Evolutionary conservation across 495 filamentous ascomycete genomes (phyloP).

Genomic region (Articulospora tetracladia): DNA sequence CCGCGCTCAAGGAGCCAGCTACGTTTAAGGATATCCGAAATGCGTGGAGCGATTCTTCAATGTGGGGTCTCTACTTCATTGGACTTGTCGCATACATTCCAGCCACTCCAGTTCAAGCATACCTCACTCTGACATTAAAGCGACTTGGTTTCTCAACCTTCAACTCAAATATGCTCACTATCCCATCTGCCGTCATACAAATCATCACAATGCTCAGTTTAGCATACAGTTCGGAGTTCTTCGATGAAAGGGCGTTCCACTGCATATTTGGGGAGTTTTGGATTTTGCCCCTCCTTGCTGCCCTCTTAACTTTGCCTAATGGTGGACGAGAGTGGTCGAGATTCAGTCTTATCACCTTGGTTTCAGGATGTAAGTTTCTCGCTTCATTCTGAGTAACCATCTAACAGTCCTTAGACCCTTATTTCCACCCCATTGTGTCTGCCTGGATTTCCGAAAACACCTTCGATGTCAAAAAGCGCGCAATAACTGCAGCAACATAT

Average conservation of each 20-base stretch:
- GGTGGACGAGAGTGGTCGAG: slow-evolving; percentile 36
- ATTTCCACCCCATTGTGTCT: slow-evolving; percentile 41
- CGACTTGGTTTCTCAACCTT: slow-evolving; percentile 63
- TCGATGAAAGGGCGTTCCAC: slow-evolving; percentile 52
- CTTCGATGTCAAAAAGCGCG: slow-evolving; percentile 36
- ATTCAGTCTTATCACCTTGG: slow-evolving; percentile 37
- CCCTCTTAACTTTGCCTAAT: slow-evolving; percentile 40
- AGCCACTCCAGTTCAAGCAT: slow-evolving; percentile 43
- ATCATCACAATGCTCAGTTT: slow-evolving; percentile 42
- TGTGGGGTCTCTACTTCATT: slow-evolving; percentile 50
- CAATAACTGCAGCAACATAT: slow-evolving; percentile 41
- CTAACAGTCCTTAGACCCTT: slow-evolving; percentile 30
- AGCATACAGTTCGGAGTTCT: slow-evolving; percentile 56
- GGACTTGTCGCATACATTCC: slow-evolving; percentile 57
- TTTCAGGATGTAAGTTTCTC: slow-evolving; percentile 26
- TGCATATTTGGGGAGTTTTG: slow-evolving; percentile 50
- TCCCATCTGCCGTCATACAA: slow-evolving; percentile 51
- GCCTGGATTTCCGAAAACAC: slow-evolving; percentile 41
- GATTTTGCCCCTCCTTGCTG: slow-evolving; percentile 52
- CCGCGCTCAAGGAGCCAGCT: slow-evolving; percentile 26
- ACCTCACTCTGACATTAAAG: slow-evolving; percentile 60
- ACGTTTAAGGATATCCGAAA: slow-evolving; percentile 44
- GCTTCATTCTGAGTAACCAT: background rate
- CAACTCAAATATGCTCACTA: slow-evolving; percentile 64
- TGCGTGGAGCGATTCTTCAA: slow-evolving; percentile 44